Evolutionary conservation across 2,329 filamentous ascomycete genomes (phyloP).

Genomic region (Sclerotinia subarctica): DNA sequence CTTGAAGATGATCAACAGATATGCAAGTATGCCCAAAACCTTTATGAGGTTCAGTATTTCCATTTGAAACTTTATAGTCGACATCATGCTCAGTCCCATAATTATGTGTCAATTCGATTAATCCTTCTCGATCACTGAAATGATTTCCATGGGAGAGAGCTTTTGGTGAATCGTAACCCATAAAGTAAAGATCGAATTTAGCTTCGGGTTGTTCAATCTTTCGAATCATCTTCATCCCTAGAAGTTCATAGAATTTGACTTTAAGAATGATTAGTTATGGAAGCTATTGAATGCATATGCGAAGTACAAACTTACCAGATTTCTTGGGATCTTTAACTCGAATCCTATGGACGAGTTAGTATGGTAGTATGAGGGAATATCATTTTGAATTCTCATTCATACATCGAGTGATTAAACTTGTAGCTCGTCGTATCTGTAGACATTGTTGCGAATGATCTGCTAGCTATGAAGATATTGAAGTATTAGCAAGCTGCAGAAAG

Average conservation of each 20-base stretch:
- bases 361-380: conserved; percentile 11
- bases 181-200: conserved; percentile 95
- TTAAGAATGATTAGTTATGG: conserved; percentile 18
- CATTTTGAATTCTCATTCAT: conserved; percentile 31
- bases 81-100: conserved; percentile 88
- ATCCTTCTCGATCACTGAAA: conserved; percentile 77
- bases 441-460: conserved; percentile 41
- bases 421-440: conserved; percentile 73
- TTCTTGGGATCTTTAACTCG: conserved; percentile 91
- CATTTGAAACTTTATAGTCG: conserved; percentile 77
- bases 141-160: conserved; percentile 71
- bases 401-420: conserved; percentile 89
- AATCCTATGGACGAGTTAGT: conserved; percentile 56
- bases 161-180: conserved; percentile 77
- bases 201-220: conserved; percentile 78
- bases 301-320: conserved; percentile 50
- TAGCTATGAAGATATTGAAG: conserved; percentile 29
- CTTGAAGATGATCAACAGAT: conserved; percentile 79
- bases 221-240: conserved; percentile 81
- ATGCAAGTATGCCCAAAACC: conserved; percentile 76
- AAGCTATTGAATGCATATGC: neutral
- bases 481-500: conserved; percentile 23
- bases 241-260: conserved; percentile 91
- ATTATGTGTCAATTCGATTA: conserved; percentile 81
- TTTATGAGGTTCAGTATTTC: conserved; percentile 81